Percentiles rank a stretch among this genome's conserved stretches.
phyloP scores from a whole-genome alignment of 768 basidiomycete species.

The Kwoniella bestiolae region DNA sequence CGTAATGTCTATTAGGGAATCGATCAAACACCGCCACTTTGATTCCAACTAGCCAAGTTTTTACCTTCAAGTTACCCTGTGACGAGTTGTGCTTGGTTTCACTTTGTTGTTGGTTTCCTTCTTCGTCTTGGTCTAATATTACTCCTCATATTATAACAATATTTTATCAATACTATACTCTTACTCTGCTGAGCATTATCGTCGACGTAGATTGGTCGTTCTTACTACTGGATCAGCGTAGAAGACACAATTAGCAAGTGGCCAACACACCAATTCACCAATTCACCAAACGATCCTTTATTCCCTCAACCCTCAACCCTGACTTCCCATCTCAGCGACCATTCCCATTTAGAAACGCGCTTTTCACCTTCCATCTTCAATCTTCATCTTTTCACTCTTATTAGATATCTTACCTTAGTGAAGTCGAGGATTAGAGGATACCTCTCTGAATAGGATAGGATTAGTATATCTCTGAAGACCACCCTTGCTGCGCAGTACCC shows the following conservation, averaged over 20 bases:
- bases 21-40: constrained; percentile 13
- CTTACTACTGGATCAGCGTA: background rate
- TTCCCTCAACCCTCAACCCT: background rate
- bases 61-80: background rate
- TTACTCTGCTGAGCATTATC: too few species aligned
- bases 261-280: background rate
- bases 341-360: background rate
- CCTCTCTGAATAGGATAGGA: background rate
- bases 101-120: background rate
- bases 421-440: background rate
- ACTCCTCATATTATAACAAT: too few species aligned
- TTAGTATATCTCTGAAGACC: too few species aligned
- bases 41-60: too few species aligned
- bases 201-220: background rate
- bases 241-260: background rate
- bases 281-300: background rate
- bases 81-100: background rate
- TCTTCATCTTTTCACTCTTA: background rate
- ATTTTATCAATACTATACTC: too few species aligned
- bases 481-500: background rate
- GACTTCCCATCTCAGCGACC: background rate
- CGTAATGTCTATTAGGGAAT: constrained; percentile 8
- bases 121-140: too few species aligned
- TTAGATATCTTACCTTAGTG: too few species aligned
- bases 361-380: background rate